A percentile compares a stretch with the other conserved stretches of the same genome.
These are phyloP conservation scores for Simmondsia chinensis DNA, from an alignment of 148 eudicot species.

Conservation along the genomic window DNA sequence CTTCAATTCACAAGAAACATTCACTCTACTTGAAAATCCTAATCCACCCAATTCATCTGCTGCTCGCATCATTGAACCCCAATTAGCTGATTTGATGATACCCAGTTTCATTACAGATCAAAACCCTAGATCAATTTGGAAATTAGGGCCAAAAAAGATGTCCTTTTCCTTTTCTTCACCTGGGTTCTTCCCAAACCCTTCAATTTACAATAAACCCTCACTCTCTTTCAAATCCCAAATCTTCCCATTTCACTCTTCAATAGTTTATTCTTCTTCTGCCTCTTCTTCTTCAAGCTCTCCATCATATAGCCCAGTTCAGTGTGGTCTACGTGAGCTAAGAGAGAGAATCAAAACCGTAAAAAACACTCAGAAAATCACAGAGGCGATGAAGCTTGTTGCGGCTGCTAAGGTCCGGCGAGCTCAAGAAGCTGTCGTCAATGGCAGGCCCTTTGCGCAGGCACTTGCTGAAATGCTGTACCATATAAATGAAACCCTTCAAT, in stretches of 20 bases:
- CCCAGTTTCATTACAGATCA: no score
- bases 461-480: constrained; percentile 37
- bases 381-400: constrained; percentile 71
- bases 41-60: no score
- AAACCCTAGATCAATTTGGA: no score
- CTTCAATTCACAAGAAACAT: no score
- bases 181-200: constrained; percentile 8
- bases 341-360: constrained; percentile 50
- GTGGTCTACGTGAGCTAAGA: constrained; percentile 30
- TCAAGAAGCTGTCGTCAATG: constrained; percentile 56
- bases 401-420: constrained; percentile 74
- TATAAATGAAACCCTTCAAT: constrained; percentile 40
- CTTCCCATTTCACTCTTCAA: constrained; percentile 17
- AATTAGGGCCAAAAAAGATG: constrained; percentile 18
- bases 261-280: no score
- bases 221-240: constrained; percentile 3
- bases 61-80: no score
- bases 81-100: no score
- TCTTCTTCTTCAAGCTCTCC: constrained; percentile 17
- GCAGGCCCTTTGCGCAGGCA: constrained; percentile 58
- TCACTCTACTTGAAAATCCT: no score
- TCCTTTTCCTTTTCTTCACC: constrained; percentile 6
- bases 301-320: constrained; percentile 15
- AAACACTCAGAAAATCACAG: constrained; percentile 64
- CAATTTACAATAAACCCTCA: constrained; percentile 3